phyloP scores from a whole-genome alignment of 352 stramenopile genomes.

The Phytophthora hibernalis region DNA sequence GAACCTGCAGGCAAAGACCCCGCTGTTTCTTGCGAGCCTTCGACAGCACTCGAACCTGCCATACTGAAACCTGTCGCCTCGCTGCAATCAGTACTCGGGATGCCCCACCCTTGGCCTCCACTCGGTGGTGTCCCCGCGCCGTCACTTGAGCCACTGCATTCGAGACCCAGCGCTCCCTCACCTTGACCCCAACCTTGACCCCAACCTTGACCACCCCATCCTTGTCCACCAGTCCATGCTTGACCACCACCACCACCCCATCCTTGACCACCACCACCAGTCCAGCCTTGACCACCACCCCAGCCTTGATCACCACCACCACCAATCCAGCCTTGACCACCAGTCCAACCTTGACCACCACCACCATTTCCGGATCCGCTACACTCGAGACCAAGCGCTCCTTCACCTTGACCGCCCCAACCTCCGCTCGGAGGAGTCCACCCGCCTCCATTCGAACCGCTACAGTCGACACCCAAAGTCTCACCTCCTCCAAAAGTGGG shows the following conservation, averaged over 20 bases:
- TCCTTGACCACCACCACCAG: background rate
- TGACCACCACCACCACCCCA: background rate
- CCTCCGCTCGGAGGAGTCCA: background rate
- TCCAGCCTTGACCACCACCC: background rate
- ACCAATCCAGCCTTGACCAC: background rate
- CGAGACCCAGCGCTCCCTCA: background rate
- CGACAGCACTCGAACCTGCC: background rate
- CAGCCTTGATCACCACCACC: background rate
- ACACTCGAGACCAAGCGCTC: background rate
- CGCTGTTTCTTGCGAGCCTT: constrained; percentile 1
- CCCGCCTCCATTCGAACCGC: background rate
- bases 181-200: background rate
- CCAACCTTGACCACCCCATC: background rate
- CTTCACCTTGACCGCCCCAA: background rate
- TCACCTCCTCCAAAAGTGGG: too few species aligned
- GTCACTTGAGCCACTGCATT: constrained; percentile 10
- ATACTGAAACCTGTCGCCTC: background rate
- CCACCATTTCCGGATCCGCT: background rate
- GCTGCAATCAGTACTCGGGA: constrained; percentile 5
- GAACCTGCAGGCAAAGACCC: background rate
- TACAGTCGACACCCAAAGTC: background rate
- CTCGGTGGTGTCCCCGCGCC: constrained; percentile 2
- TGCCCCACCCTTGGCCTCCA: constrained; percentile 6
- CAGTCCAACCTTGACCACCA: background rate
- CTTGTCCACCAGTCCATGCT: background rate